Evolutionary conservation across 2,329 filamentous ascomycete species (phyloP).

Genomic region (Hypoxylon rubiginosum): DNA sequence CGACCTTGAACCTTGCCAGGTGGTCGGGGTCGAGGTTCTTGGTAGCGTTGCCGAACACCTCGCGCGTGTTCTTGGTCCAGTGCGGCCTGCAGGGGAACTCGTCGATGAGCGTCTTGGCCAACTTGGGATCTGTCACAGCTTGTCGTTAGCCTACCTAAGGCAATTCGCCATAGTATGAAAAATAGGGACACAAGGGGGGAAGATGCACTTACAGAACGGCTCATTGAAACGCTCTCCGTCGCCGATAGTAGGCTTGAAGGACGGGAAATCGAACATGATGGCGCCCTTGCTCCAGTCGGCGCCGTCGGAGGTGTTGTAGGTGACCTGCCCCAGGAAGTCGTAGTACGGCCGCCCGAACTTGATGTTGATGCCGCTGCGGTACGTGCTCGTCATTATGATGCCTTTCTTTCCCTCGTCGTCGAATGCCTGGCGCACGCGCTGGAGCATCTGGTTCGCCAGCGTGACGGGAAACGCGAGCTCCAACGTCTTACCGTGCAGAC

Average conservation of each 20-base stretch:
- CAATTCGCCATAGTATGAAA: background rate
- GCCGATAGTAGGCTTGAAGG: constrained; percentile 60
- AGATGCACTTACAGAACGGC: constrained; percentile 61
- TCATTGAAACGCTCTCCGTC: constrained; percentile 64
- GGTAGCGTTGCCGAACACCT: constrained; percentile 59
- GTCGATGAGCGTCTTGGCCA: constrained; percentile 61
- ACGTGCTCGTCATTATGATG: constrained; percentile 64
- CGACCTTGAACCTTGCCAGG: constrained; percentile 61
- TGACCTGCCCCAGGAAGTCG: constrained; percentile 64
- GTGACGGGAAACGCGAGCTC: constrained; percentile 67
- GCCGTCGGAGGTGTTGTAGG: constrained; percentile 61
- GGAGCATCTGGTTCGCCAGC: constrained; percentile 63
- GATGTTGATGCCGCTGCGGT: constrained; percentile 66
- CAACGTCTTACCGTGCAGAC: constrained; percentile 62
- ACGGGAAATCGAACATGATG: constrained; percentile 68
- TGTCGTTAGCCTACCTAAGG: constrained; percentile 40
- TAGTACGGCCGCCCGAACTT: constrained; percentile 65
- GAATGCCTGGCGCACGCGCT: constrained; percentile 62
- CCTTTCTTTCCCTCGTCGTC: constrained; percentile 60
- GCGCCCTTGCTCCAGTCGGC: constrained; percentile 63
- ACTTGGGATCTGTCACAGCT: constrained; percentile 52
- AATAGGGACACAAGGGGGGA: background rate
- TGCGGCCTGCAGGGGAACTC: constrained; percentile 66
- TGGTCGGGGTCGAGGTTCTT: constrained; percentile 63
- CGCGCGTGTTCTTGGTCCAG: constrained; percentile 67